Evolutionary conservation across 345 rosid species (phyloP).

Genomic region (Eucalyptus erythrocorys): DNA sequence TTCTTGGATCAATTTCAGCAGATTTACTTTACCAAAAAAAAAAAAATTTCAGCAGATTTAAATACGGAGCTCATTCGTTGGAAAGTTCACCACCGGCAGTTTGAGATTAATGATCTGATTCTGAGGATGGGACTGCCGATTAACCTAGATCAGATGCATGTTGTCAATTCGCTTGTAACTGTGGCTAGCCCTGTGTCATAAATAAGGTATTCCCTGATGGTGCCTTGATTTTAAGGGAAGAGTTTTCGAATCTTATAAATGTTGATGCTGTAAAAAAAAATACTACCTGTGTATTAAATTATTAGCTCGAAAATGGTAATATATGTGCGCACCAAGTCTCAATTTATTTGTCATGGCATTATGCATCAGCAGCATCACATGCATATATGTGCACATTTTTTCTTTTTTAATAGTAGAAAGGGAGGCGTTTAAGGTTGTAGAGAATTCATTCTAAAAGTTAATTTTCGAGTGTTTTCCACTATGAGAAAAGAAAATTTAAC

Average conservation of each 20-base stretch:
- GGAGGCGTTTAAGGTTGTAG: not conserved
- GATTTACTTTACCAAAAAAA: no score
- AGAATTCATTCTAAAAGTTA: not conserved
- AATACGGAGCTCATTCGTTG: not conserved
- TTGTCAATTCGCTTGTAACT: no score
- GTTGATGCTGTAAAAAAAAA: not conserved
- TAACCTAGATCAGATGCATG: not conserved
- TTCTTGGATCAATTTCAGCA: not conserved
- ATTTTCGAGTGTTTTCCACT: not conserved
- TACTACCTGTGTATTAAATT: rapidly evolving
- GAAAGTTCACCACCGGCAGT: not conserved
- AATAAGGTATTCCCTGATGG: not conserved
- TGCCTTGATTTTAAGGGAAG: not conserved
- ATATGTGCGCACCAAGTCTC: not conserved
- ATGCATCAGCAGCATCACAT: not conserved
- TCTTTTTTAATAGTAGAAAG: not conserved
- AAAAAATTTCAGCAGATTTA: not conserved
- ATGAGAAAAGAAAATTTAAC: no score
- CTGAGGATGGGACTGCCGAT: not conserved
- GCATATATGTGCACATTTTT: not conserved
- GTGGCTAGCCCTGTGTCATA: not conserved
- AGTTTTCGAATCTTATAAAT: not conserved
- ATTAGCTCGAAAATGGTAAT: not conserved
- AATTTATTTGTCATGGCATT: not conserved
- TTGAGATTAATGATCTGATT: not conserved